Percentiles rank a stretch among this genome's conserved stretches.
Conservation (phyloP, 129 eudicot genomes). For the Ambrosia trifida region DNA sequence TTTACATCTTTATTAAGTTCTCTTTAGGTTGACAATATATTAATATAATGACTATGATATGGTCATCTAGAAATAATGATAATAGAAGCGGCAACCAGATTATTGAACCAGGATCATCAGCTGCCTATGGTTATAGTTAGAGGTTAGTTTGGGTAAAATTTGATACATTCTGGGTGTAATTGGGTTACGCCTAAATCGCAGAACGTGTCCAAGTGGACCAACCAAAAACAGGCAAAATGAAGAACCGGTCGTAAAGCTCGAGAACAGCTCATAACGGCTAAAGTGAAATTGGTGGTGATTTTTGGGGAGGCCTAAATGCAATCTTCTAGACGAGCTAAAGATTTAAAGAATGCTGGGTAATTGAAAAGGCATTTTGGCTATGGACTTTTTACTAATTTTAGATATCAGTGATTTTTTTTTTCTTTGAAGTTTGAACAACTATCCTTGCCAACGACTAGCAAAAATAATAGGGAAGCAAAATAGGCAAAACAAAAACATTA, state of each 20-base stretch:
- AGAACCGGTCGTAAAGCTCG: not conserved
- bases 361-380: not conserved
- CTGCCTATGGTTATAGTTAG: too few relatives aligned
- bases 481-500: not conserved
- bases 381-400: not conserved
- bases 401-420: not conserved
- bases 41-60: too few relatives aligned
- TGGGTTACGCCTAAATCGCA: too few relatives aligned
- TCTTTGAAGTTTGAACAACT: not conserved
- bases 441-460: not conserved
- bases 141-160: too few relatives aligned
- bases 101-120: too few relatives aligned
- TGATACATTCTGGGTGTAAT: too few relatives aligned
- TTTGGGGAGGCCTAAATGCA: not conserved
- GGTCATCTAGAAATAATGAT: too few relatives aligned
- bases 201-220: not conserved
- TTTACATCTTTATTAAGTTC: too few relatives aligned
- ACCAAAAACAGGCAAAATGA: not conserved
- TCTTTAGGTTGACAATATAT: too few relatives aligned
- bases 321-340: not conserved
- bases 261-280: not conserved
- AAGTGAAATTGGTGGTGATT: not conserved
- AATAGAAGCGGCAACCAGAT: too few relatives aligned
- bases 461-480: not conserved
- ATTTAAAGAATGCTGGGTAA: not conserved